These are phyloP conservation scores for Cryptococcus sp. DNA, from an alignment of 1,284 basidiomycete species.

Conservation along the genomic window DNA sequence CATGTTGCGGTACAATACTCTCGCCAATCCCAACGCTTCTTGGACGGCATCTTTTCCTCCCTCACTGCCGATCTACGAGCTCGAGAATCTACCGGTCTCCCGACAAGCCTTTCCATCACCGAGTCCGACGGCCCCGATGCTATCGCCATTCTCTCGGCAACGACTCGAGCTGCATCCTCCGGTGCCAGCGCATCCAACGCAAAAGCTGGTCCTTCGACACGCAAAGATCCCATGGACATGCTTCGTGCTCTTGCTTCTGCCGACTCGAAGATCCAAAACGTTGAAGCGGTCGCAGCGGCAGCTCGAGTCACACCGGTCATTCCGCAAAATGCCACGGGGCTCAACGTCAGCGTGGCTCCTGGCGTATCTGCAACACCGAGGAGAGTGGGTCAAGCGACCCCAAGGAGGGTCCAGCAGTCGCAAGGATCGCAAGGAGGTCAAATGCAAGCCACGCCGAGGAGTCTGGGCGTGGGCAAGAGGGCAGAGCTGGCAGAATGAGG, in stretches of 20 bases:
- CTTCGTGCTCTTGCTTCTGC: conserved; percentile 38
- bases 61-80: conserved; percentile 39
- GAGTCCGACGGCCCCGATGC: conserved; percentile 28
- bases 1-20: conserved; percentile 44
- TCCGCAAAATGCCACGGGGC: neutral
- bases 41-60: conserved; percentile 45
- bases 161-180: conserved; percentile 7
- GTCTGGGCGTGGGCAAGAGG: neutral
- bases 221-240: conserved; percentile 37
- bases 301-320: conserved; percentile 22
- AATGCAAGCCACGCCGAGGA: conserved; percentile 1
- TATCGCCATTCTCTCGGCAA: conserved; percentile 19
- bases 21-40: conserved; percentile 37
- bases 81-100: conserved; percentile 22
- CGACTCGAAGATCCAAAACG: conserved; percentile 25
- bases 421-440: neutral
- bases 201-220: conserved; percentile 1
- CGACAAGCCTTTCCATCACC: conserved; percentile 10
- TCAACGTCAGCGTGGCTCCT: conserved; percentile 5
- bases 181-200: neutral
- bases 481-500: neutral
- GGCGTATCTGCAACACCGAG: conserved; percentile 3
- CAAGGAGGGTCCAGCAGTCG: neutral
- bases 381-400: conserved; percentile 2
- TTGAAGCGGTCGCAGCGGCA: conserved; percentile 32